Percentiles rank a stretch among this genome's conserved stretches.
Conservation (phyloP, 1,284 basidiomycete species). For the Bjerkandera adusta region DNA sequence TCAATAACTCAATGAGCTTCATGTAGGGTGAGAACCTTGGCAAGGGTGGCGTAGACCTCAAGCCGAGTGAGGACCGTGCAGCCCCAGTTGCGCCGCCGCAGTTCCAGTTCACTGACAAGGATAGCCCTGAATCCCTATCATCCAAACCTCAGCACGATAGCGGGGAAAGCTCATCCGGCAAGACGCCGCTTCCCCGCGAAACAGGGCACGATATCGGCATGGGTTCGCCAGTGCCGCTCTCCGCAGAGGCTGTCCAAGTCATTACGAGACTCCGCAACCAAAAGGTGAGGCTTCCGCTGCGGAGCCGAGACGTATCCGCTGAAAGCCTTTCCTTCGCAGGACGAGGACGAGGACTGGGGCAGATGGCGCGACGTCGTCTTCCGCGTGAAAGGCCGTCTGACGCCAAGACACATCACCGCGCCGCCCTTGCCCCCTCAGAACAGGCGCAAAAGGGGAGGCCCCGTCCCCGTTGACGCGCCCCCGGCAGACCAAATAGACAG, state of each 20-base stretch:
- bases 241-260: slow-evolving; percentile 78
- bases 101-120: slow-evolving; percentile 30
- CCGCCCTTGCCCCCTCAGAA: slow-evolving; percentile 53
- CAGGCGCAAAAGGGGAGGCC: slow-evolving; percentile 53
- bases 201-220: slow-evolving; percentile 88
- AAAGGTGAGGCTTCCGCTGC: slow-evolving; percentile 58
- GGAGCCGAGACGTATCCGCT: slow-evolving; percentile 1
- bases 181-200: slow-evolving; percentile 70
- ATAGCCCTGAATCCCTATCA: slow-evolving; percentile 36
- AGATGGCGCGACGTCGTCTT: slow-evolving; percentile 86
- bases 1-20: background rate
- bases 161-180: background rate
- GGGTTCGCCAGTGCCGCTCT: slow-evolving; percentile 85
- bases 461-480: slow-evolving; percentile 20
- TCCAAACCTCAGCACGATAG: background rate
- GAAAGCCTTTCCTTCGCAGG: slow-evolving; percentile 42
- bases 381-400: slow-evolving; percentile 61
- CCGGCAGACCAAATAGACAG: slow-evolving; percentile 1
- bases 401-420: slow-evolving; percentile 46
- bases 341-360: slow-evolving; percentile 91
- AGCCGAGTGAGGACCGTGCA: slow-evolving; percentile 59
- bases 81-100: slow-evolving; percentile 66
- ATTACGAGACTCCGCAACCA: slow-evolving; percentile 84
- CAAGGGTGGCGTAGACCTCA: slow-evolving; percentile 79
- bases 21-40: slow-evolving; percentile 68